phyloP scores from a whole-genome alignment of 2,329 filamentous ascomycete species.

The Cladosporium cucumerinum region DNA sequence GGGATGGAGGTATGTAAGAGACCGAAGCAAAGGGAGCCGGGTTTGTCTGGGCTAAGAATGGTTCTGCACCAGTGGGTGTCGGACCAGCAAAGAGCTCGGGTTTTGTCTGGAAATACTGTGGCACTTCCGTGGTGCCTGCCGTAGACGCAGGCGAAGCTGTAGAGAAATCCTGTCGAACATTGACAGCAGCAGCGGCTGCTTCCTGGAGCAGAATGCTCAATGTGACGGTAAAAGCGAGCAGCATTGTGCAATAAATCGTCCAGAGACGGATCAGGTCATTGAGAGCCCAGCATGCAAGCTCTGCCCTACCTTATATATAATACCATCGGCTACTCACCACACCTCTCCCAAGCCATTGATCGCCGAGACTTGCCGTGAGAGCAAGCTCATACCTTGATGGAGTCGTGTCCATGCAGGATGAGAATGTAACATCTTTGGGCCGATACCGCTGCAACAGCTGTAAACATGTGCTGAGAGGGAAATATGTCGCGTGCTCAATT shows the following conservation, averaged over 20 bases:
- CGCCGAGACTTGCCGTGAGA: neutral
- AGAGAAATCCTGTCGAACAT: neutral
- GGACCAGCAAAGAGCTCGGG: conserved; percentile 58
- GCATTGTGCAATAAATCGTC: neutral
- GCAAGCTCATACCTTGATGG: neutral
- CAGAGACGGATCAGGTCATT: neutral
- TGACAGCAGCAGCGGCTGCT: neutral
- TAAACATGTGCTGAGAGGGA: neutral
- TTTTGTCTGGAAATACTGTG: conserved; percentile 62
- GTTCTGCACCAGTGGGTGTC: conserved; percentile 64
- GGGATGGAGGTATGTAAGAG: conserved; percentile 65
- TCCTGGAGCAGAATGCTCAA: neutral
- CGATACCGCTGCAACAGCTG: neutral
- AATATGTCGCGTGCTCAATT: conserved; percentile 5
- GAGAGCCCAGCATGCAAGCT: neutral
- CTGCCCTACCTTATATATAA: neutral
- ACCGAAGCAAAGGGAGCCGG: conserved; percentile 57
- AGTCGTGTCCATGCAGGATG: neutral
- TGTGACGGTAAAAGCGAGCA: neutral
- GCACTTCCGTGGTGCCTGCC: conserved; percentile 40
- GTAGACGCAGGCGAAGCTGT: neutral
- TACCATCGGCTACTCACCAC: neutral
- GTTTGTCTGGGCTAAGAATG: conserved; percentile 70
- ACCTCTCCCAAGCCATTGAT: neutral
- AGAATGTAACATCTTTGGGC: neutral